A percentile compares a stretch with the other conserved stretches of the same genome.
Evolutionary conservation across 2,329 filamentous ascomycete species (phyloP).

Genomic region (Lachnellula arida): DNA sequence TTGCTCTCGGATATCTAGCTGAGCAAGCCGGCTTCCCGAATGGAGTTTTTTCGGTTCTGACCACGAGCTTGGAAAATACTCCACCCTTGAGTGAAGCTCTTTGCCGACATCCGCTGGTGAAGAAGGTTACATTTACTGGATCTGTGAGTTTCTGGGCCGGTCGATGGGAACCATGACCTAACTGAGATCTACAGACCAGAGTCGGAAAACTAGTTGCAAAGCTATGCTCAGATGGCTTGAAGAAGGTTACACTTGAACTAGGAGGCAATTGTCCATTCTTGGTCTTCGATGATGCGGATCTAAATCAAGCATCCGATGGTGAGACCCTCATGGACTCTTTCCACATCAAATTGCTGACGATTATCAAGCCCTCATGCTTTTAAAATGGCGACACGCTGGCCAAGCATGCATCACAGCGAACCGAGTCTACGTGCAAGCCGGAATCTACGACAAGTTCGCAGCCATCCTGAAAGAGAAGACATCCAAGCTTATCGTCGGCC

Average conservation of each 20-base stretch:
- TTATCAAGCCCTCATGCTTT: conserved; percentile 36
- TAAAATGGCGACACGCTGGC: conserved; percentile 56
- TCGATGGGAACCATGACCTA: not conserved
- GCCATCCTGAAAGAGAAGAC: conserved; percentile 49
- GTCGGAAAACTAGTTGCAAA: conserved; percentile 59
- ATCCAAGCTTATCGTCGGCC: conserved; percentile 52
- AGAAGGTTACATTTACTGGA: conserved; percentile 60
- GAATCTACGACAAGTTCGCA: conserved; percentile 58
- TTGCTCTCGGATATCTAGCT: conserved; percentile 51
- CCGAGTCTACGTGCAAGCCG: conserved; percentile 58
- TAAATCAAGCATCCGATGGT: conserved; percentile 51
- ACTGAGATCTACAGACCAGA: conserved; percentile 37
- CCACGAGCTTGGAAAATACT: conserved; percentile 52
- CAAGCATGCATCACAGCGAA: conserved; percentile 64
- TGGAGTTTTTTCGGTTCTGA: conserved; percentile 57
- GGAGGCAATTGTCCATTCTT: conserved; percentile 62
- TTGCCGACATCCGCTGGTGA: conserved; percentile 53
- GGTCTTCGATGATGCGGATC: conserved; percentile 59
- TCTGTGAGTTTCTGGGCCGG: conserved; percentile 30
- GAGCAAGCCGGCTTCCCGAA: conserved; percentile 51
- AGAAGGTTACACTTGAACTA: conserved; percentile 60
- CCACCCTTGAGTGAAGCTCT: conserved; percentile 48
- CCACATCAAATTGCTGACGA: not conserved
- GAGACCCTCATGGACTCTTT: conserved; percentile 9
- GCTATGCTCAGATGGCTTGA: conserved; percentile 54